Base-by-base conservation (phyloP, 2,329 filamentous ascomycete genomes). In the Mycosphaerelloides madeirae region DNA sequence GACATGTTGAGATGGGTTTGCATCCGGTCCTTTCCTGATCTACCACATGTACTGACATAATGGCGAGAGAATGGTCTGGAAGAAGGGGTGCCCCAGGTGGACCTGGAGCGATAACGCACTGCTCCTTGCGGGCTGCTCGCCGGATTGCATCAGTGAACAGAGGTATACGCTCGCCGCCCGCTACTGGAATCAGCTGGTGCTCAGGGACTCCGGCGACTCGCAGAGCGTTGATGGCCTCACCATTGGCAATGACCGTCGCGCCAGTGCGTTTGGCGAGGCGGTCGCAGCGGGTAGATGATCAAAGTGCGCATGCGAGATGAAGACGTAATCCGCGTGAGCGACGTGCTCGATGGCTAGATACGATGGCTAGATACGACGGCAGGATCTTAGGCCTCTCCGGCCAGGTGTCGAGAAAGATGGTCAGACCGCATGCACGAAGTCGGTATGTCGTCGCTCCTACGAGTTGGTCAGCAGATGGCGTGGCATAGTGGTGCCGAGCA, bases 271-370 rank as follows among this genome's bases (percentile, higher is more conserved):
- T 5, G 16, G 34, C 34, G 16, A 36, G 5, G 16, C 34, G 34
- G 22, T 36, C 34, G 7, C 6, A 5, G 14, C 34, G 14, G 8
- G 34, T 14, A 7, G 22, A 41, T 45, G 43, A 18, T 46, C 43
- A 15, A 46, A 49, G 14, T 49, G 41, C 8, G 45, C 45, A n/a
- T 48, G 41, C 2, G 45, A 48, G 18, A 48, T 48, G 41, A 43
- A 48, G 25, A 48, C 38, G 11, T 48, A 48, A 15, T 48, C 29
- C 6, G 16, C 34, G 5, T 36, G n/a, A n/a, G n/a, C n/a, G n/a
- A n/a, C n/a, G n/a, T n/a, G n/a, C n/a, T n/a, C n/a, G 6, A 6
- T 9, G 6, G 34, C 44, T 33, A 19, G 41, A 28, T 1, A 44
- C 41, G 31, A 48, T 40, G 14, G 20, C 18, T 6, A 48, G 36